Evolutionary conservation across 2,329 filamentous ascomycete genomes (phyloP).

Genomic region (Sclerotinia sclerotiorum): DNA sequence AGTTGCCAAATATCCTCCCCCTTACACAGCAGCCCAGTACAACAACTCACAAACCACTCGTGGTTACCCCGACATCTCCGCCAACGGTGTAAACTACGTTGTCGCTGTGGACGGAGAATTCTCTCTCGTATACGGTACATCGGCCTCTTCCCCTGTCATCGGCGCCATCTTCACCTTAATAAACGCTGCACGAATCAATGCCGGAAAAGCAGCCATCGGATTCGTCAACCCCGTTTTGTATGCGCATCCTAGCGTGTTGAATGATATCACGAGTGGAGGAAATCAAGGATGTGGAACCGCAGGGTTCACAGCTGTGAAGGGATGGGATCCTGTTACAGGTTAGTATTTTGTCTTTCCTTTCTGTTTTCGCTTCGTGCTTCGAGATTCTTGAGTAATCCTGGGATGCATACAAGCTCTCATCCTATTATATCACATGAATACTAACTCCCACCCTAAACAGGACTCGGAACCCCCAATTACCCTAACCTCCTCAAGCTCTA

Average conservation of each 20-base stretch:
- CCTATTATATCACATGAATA: not conserved
- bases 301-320: conserved; percentile 37
- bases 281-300: conserved; percentile 44
- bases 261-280: conserved; percentile 42
- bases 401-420: not conserved
- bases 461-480: conserved; percentile 22
- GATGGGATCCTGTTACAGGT: conserved; percentile 45
- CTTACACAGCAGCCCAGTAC: conserved; percentile 45
- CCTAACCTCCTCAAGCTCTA: conserved; percentile 14
- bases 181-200: conserved; percentile 58
- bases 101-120: conserved; percentile 47
- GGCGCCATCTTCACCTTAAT: conserved; percentile 57
- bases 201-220: conserved; percentile 47
- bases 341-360: not conserved
- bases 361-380: not conserved
- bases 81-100: conserved; percentile 46
- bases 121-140: conserved; percentile 51
- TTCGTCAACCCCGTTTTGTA: conserved; percentile 48
- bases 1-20: conserved; percentile 18
- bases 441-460: conserved; percentile 2
- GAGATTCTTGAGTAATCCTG: not conserved
- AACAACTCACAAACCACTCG: conserved; percentile 47
- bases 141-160: conserved; percentile 44
- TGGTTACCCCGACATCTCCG: conserved; percentile 50
- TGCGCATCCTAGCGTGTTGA: conserved; percentile 35